phyloP scores from a whole-genome alignment of 768 basidiomycete genomes.

The Tubosaeta brunneosetosa region DNA sequence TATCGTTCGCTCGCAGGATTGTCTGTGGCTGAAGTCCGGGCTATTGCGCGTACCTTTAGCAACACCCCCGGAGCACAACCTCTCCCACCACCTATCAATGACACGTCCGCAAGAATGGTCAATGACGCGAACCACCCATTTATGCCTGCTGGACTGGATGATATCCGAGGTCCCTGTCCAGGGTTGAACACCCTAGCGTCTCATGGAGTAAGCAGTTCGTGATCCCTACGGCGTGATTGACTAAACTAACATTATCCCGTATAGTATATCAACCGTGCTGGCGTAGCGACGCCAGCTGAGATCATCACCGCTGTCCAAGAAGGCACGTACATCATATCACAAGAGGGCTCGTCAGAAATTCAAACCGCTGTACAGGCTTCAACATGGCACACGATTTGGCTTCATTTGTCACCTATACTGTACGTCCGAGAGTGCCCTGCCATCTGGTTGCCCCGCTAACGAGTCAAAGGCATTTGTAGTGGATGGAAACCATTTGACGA shows the following conservation, averaged over 20 bases:
- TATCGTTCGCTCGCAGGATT: conserved; percentile 20
- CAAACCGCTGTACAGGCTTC: conserved; percentile 10
- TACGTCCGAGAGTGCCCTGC: neutral
- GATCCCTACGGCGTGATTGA: neutral
- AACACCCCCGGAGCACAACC: conserved; percentile 20
- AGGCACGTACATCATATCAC: conserved; percentile 2
- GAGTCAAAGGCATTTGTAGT: conserved; percentile 20
- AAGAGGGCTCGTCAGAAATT: neutral
- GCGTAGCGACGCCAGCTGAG: conserved; percentile 21
- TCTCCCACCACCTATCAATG: conserved; percentile 18
- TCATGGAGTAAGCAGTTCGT: conserved; percentile 19
- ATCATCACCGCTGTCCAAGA: conserved; percentile 23
- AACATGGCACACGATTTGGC: conserved; percentile 23
- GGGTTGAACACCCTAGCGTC: conserved; percentile 24
- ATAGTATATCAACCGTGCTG: conserved; percentile 17
- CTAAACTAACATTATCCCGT: neutral
- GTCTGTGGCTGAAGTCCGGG: conserved; percentile 11
- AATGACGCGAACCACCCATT: conserved; percentile 17
- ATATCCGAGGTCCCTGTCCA: conserved; percentile 25
- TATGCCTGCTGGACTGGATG: conserved; percentile 6
- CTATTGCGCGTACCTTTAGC: conserved; percentile 9
- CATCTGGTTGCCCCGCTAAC: neutral
- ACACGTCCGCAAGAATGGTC: conserved; percentile 23
- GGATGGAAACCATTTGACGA: conserved; percentile 25
- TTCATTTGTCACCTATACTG: conserved; percentile 17